These are phyloP conservation scores for Tetrahymena malaccensis DNA, from an alignment of 73 alveolate genomes.

Conservation along the genomic window DNA sequence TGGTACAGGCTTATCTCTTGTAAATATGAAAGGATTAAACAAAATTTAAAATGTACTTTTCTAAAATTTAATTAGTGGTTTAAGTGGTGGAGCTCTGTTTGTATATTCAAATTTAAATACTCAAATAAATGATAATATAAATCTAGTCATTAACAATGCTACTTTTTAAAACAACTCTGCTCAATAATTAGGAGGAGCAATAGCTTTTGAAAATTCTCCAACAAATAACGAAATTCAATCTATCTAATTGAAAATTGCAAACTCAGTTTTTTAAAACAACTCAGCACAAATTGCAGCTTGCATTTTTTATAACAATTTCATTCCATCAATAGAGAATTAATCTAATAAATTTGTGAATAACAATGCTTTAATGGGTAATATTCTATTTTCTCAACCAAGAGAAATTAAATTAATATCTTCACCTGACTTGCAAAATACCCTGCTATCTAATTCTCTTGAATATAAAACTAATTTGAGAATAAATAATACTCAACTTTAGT, in stretches of 20 bases:
- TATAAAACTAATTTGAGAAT: background rate
- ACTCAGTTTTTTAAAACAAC: background rate
- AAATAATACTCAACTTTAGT: background rate
- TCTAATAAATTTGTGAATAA: background rate
- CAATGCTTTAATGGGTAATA: background rate
- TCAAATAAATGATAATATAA: background rate
- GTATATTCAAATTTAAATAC: background rate
- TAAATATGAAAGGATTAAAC: background rate
- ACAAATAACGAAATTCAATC: background rate
- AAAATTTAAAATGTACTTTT: background rate
- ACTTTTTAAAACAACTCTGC: background rate
- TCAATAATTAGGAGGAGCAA: background rate
- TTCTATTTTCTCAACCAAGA: background rate
- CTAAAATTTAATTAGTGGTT: background rate
- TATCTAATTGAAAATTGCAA: background rate
- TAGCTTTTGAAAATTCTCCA: background rate
- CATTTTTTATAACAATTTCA: background rate
- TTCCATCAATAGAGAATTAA: background rate
- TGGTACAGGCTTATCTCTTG: background rate
- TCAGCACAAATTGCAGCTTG: background rate
- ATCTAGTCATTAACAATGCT: background rate
- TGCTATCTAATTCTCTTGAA: background rate
- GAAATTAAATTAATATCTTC: background rate
- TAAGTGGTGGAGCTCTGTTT: background rate
- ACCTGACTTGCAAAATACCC: background rate